Conservation (phyloP, 208 protist species). For the Trichomonas tenax region DNA sequence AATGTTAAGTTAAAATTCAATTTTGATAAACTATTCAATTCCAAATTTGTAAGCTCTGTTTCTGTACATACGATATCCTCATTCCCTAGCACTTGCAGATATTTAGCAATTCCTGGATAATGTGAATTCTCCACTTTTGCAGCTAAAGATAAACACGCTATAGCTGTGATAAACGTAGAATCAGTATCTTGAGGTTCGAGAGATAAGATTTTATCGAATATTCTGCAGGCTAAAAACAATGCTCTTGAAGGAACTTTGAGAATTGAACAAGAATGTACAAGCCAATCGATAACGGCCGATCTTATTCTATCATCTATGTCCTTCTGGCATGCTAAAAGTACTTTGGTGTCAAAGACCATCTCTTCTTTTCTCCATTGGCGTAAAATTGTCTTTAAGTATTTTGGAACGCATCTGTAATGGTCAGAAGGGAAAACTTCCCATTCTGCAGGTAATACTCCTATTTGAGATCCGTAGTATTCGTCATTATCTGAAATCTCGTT, state of each 20-base stretch:
- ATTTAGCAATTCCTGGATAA: not conserved
- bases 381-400: not conserved
- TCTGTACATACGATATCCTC: not conserved
- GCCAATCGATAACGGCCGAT: not conserved
- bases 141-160: not conserved
- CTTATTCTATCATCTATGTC: not conserved
- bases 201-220: not conserved
- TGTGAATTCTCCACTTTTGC: not conserved
- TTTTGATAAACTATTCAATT: not conserved
- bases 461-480: not conserved
- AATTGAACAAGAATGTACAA: not conserved
- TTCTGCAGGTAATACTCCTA: not conserved
- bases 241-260: not conserved
- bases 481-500: not conserved
- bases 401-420: not conserved
- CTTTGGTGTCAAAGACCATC: not conserved
- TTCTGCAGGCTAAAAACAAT: not conserved
- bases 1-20: not conserved
- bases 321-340: not conserved
- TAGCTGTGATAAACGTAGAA: not conserved
- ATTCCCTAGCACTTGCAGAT: not conserved
- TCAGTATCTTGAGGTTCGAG: not conserved
- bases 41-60: not conserved
- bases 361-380: not conserved
- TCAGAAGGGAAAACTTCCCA: not conserved